phyloP scores from a whole-genome alignment of 2,329 filamentous ascomycete genomes.

The Exophiala calicioides region DNA sequence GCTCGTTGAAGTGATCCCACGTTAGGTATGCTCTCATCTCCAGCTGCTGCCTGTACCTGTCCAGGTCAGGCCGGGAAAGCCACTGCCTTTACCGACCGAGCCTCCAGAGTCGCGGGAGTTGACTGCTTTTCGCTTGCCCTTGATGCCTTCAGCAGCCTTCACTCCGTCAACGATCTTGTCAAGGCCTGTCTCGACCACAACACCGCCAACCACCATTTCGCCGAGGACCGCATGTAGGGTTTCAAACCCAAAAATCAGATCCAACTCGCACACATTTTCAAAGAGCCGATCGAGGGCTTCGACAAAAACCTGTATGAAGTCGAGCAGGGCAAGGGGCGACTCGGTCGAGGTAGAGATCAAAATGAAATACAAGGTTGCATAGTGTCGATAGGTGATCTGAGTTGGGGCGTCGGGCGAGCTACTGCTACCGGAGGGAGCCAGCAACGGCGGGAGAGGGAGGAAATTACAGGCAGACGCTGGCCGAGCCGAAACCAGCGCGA shows the following conservation, averaged over 20 bases:
- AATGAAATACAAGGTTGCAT: slow-evolving; percentile 98
- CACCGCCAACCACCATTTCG: slow-evolving; percentile 36
- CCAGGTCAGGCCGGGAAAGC: slow-evolving; percentile 30
- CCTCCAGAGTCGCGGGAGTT: slow-evolving; percentile 41
- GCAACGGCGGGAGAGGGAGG: slow-evolving; percentile 72
- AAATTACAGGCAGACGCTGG: slow-evolving; percentile 96
- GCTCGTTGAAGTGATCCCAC: too few species aligned
- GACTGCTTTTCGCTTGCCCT: slow-evolving; percentile 46
- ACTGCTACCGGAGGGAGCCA: slow-evolving; percentile 54
- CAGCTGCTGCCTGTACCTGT: slow-evolving; percentile 31
- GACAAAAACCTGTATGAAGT: slow-evolving; percentile 97
- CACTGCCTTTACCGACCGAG: slow-evolving; percentile 27
- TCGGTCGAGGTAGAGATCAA: slow-evolving; percentile 96
- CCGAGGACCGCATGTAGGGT: slow-evolving; percentile 72
- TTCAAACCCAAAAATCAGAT: slow-evolving; percentile 99
- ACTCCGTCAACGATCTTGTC: slow-evolving; percentile 77
- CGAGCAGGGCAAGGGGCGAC: slow-evolving; percentile 89
- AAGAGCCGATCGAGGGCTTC: slow-evolving; percentile 93
- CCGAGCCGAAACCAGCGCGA: slow-evolving; percentile 89
- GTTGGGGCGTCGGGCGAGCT: slow-evolving; percentile 73
- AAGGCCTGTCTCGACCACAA: slow-evolving; percentile 48
- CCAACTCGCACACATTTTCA: slow-evolving; percentile 97
- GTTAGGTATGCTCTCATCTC: slow-evolving; percentile 24
- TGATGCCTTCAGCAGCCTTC: slow-evolving; percentile 56
- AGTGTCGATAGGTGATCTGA: slow-evolving; percentile 96